Conservation (phyloP, 176 grass and related monocot genomes). For the Cymbopogon citratus region DNA sequence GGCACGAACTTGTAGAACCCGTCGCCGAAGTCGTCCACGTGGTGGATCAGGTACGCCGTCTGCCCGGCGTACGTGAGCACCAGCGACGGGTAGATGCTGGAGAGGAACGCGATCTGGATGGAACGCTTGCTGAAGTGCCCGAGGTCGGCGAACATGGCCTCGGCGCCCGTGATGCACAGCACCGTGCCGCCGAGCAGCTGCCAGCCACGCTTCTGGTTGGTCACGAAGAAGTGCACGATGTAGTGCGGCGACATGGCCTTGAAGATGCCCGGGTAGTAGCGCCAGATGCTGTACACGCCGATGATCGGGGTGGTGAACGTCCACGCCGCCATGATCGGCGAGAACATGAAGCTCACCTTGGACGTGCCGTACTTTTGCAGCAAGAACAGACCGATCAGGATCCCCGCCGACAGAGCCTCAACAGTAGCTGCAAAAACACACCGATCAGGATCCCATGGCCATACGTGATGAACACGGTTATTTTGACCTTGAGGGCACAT, state of each 20-base stretch:
- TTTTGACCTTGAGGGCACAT: no score
- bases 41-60: constrained; percentile 71
- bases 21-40: constrained; percentile 57
- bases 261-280: constrained; percentile 66
- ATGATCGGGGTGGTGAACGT: constrained; percentile 73
- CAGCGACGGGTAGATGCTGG: constrained; percentile 82
- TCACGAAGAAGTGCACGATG: constrained; percentile 59
- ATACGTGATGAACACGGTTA: no score
- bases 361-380: constrained; percentile 75
- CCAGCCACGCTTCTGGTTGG: constrained; percentile 56
- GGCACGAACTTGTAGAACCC: constrained; percentile 85
- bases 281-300: constrained; percentile 68
- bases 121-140: constrained; percentile 71
- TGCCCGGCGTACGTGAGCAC: constrained; percentile 85
- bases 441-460: no score
- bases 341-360: constrained; percentile 78
- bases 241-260: constrained; percentile 77
- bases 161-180: constrained; percentile 89
- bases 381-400: constrained; percentile 63
- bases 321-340: constrained; percentile 81
- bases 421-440: constrained; percentile 11
- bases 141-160: constrained; percentile 93
- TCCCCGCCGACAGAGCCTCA: constrained; percentile 48
- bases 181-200: constrained; percentile 74
- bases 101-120: constrained; percentile 70